Base-by-base conservation (phyloP, 2,329 filamentous ascomycete genomes). In the Huntiella moniliformis region DNA sequence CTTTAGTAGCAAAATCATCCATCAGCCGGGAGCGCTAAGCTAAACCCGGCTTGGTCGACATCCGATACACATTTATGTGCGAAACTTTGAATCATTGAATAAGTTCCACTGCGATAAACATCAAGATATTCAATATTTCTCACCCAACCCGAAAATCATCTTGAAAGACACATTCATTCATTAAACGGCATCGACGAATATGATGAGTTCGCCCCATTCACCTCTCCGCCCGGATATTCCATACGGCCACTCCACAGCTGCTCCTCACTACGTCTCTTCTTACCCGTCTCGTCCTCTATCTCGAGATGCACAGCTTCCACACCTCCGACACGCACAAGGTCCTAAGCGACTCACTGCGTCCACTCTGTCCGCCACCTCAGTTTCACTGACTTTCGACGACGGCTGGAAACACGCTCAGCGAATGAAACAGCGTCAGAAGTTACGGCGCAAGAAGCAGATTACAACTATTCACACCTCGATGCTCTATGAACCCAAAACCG, bases 401-500 rank as follows among this genome's bases (percentile, higher is more conserved):
- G 41, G 46, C 22, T 48, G 37, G 41, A 42, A 22, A 31, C 38
- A 33, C 12, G 22, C 36, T 5, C 44, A 46, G 18, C 11, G 22
- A 16, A 43, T 37, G 36, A 45, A 37, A 28, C 42, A 22, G 37
- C 34, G 31, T 12, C 46, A 45, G 18, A 37, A 45, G 11, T 17
- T 22, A 7, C 36, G 15, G 18, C 43, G 42, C 13, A 43, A 46
- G 31, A 34, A 32, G 4, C 41, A 49, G 40, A 52, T 36, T 8
- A 49, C 59, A 13, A 58, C 55, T 2, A 46, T 71, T 16, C 67
- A 71, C 53, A 67, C 67, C 2, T 63, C 64, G 3, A 55, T 59
- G 15, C 57, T 70, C 3, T 71, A 70, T 53, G 63, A 70, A 47
- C 60, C 68, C 0, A 62, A 60, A 45, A 52, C 57, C 13, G 69